Percentiles rank a stretch among this genome's conserved stretches.
phyloP scores from a whole-genome alignment of 495 filamentous ascomycete genomes.

The Xylaria grammica region DNA sequence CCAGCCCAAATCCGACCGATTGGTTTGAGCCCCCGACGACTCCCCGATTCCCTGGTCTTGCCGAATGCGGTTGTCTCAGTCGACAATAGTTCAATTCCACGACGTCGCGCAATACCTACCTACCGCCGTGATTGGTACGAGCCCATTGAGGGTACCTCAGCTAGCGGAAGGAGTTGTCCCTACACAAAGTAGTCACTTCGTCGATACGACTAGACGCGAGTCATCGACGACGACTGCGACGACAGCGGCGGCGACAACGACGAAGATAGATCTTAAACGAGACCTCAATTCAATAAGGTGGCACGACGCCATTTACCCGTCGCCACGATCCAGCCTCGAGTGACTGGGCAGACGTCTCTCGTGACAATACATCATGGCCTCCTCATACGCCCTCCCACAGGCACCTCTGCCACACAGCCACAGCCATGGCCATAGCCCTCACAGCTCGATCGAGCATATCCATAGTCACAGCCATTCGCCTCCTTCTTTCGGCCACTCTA shows the following conservation, averaged over 20 bases:
- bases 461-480: slow-evolving; percentile 48
- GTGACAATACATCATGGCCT: slow-evolving; percentile 44
- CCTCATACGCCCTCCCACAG: slow-evolving; percentile 57
- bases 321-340: neutral
- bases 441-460: slow-evolving; percentile 43
- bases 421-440: slow-evolving; percentile 44
- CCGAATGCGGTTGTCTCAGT: slow-evolving; percentile 13
- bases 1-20: neutral
- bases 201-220: neutral
- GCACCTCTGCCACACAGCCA: slow-evolving; percentile 52
- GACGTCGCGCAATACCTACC: neutral
- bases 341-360: neutral
- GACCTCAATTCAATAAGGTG: neutral
- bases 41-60: neutral
- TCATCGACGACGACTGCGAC: neutral
- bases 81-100: neutral
- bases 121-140: neutral
- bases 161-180: no score
- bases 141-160: no score
- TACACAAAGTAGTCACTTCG: neutral
- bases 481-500: slow-evolving; percentile 38
- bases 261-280: neutral
- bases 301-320: neutral
- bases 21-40: neutral
- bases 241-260: neutral